Evolutionary conservation across 768 basidiomycete genomes (phyloP).

Genomic region (Mycena vitilis): DNA sequence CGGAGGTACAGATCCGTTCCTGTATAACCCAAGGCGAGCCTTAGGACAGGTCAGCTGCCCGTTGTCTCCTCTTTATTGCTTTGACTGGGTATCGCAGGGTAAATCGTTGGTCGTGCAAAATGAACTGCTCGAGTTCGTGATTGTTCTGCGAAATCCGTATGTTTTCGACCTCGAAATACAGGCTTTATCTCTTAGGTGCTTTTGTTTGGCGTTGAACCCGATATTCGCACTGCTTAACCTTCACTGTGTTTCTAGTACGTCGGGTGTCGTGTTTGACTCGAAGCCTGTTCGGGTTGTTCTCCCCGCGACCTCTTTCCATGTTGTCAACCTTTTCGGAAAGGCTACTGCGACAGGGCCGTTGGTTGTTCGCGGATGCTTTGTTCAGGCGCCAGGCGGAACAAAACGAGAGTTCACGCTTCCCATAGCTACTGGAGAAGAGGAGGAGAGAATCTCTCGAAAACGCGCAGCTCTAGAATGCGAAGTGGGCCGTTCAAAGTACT

Average conservation of each 20-base stretch:
- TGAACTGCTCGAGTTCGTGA: slow-evolving; percentile 83
- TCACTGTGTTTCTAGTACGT: slow-evolving; percentile 64
- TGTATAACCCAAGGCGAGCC: slow-evolving; percentile 89
- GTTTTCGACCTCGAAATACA: slow-evolving; percentile 92
- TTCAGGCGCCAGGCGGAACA: slow-evolving; percentile 80
- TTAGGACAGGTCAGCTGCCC: slow-evolving; percentile 63
- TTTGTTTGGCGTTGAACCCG: neutral
- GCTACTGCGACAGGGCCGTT: slow-evolving; percentile 76
- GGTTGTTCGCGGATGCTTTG: slow-evolving; percentile 79
- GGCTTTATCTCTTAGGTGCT: slow-evolving; percentile 82
- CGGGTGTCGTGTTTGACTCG: slow-evolving; percentile 81
- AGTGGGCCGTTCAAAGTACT: slow-evolving; percentile 75
- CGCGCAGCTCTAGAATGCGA: slow-evolving; percentile 75
- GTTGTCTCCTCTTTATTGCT: slow-evolving; percentile 8
- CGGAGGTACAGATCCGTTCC: slow-evolving; percentile 81
- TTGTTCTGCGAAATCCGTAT: slow-evolving; percentile 92
- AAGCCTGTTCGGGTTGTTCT: slow-evolving; percentile 72
- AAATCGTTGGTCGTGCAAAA: slow-evolving; percentile 82
- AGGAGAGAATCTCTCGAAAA: slow-evolving; percentile 65
- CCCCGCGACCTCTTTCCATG: slow-evolving; percentile 80
- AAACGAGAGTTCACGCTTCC: slow-evolving; percentile 82
- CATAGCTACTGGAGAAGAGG: slow-evolving; percentile 76
- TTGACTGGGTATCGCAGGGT: slow-evolving; percentile 48
- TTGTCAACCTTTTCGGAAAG: slow-evolving; percentile 76
- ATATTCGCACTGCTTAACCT: slow-evolving; percentile 14